Base-by-base conservation (phyloP, 2,329 filamentous ascomycete genomes). In the Chrysoporthe cubensis region DNA sequence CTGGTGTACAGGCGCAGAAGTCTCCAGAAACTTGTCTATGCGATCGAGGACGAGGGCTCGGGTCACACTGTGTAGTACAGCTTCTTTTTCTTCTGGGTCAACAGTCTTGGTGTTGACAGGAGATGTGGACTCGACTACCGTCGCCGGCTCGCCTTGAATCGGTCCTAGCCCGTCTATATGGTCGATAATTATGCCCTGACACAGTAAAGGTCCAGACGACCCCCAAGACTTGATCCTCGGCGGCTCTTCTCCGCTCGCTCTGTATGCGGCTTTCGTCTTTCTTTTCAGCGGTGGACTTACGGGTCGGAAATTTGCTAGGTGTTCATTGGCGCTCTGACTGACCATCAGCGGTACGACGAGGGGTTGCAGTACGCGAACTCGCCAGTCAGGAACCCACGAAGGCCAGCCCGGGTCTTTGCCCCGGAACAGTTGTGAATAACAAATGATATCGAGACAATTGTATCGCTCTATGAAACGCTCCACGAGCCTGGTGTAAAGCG, bases 331-430 rank as follows among this genome's bases (percentile, higher is more conserved):
- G 21, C 66, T 68, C 34, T 68, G 66, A 40, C 63, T 66, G 18
- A 66, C 64, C 66, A 68, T 68, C 1, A 66, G 58, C 48, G 66
- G 63, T 8, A 68, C 66, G 21, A 66, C 63, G 21, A 43, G 56
- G 13, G 66, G 66, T 3, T 46, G 63, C 37, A 14, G 9, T 3
- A 44, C 44, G 7, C 40, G 34, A 14, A 62, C 58, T 26, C 58
- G 66, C 66, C 66, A 68, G 43, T 68, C 63, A 5, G 63, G 66
- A 7, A 66, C 26, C 66, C 66, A 68, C 13, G 61, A 62, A 11
- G 66, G 66, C 66, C 63, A 68, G 50, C 21, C 63, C 0, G 44
- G 32, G 1, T 66, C 43, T 3, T 1, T 6, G 52, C 18, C 46
- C n/a, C 40, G 66, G 16, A 68, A 68, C 4, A 62, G 42, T 16